Conservation (phyloP, 208 protist species). For the Phytomonas sp. region DNA sequence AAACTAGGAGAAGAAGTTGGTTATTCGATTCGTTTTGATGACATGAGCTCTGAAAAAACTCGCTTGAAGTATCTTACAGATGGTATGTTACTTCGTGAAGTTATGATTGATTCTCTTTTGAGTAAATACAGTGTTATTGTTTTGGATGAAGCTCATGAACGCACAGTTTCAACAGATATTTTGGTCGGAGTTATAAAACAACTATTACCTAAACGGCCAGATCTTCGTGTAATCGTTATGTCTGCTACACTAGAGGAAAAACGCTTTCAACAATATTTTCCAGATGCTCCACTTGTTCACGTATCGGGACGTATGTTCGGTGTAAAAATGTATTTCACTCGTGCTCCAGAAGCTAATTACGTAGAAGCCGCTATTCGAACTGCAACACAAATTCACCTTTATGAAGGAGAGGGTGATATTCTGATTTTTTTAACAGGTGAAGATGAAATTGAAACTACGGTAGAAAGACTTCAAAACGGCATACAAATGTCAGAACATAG, state of each 20-base stretch:
- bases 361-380: slow-evolving; percentile 95
- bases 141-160: slow-evolving; percentile 99
- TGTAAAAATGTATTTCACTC: slow-evolving; percentile 81
- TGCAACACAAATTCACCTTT: slow-evolving; percentile 97
- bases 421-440: slow-evolving; percentile 99
- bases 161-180: slow-evolving; percentile 98
- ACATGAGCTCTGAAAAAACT: slow-evolving; percentile 91
- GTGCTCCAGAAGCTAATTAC: slow-evolving; percentile 93
- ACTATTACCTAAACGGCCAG: slow-evolving; percentile 53
- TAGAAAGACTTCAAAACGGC: slow-evolving; percentile 91
- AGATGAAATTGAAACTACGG: slow-evolving; percentile 98
- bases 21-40: slow-evolving; percentile 98
- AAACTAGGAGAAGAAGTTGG: slow-evolving; percentile 95
- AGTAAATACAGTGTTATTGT: slow-evolving; percentile 95
- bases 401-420: slow-evolving; percentile 97
- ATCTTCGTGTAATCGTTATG: slow-evolving; percentile 96
- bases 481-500: slow-evolving; percentile 75
- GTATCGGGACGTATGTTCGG: slow-evolving; percentile 96
- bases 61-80: slow-evolving; percentile 98
- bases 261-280: slow-evolving; percentile 97
- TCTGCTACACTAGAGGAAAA: slow-evolving; percentile 96
- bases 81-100: slow-evolving; percentile 98
- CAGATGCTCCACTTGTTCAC: slow-evolving; percentile 93
- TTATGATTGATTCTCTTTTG: slow-evolving; percentile 89
- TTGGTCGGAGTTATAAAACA: slow-evolving; percentile 97